A percentile compares a stretch with the other conserved stretches of the same genome.
phyloP scores from a whole-genome alignment of 2,329 filamentous ascomycete genomes.

The Biscogniauxia mediterranea region DNA sequence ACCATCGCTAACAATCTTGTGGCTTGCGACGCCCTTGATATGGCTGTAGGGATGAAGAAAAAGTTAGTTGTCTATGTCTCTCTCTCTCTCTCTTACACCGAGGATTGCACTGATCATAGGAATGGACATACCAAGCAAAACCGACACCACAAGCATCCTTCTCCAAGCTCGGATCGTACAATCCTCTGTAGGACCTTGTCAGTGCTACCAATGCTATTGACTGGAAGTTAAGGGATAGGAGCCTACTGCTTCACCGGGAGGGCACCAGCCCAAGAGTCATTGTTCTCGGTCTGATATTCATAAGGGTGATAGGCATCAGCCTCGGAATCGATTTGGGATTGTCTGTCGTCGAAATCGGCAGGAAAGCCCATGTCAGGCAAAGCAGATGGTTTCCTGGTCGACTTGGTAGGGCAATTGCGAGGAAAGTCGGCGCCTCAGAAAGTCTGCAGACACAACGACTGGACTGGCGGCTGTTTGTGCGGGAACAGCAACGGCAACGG shows the following conservation, averaged over 20 bases:
- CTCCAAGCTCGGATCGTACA: slow-evolving; percentile 93
- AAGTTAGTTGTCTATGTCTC: slow-evolving; percentile 11
- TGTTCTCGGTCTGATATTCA: slow-evolving; percentile 86
- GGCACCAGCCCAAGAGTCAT: slow-evolving; percentile 86
- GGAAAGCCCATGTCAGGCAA: slow-evolving; percentile 68
- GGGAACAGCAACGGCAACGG: background rate
- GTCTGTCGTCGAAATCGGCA: slow-evolving; percentile 67
- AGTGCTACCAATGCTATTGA: slow-evolving; percentile 7
- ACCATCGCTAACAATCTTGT: slow-evolving; percentile 99
- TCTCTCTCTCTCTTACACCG: background rate
- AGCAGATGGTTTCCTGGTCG: slow-evolving; percentile 33
- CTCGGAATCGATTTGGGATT: slow-evolving; percentile 59
- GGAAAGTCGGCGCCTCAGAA: slow-evolving; percentile 18
- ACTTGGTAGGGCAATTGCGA: slow-evolving; percentile 4
- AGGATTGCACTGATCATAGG: background rate
- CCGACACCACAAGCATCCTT: slow-evolving; percentile 99
- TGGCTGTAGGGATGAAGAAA: slow-evolving; percentile 57
- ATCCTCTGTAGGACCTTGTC: slow-evolving; percentile 52
- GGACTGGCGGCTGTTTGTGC: slow-evolving; percentile 16
- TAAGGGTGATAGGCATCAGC: slow-evolving; percentile 65
- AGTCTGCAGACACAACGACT: slow-evolving; percentile 18
- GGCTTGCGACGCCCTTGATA: slow-evolving; percentile 95
- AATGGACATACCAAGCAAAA: slow-evolving; percentile 77
- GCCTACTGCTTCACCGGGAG: slow-evolving; percentile 88
- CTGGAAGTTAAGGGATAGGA: background rate